Evolutionary conservation across 192 early-diverging fungal species (phyloP), one percentile per base, ranked within the genome.

Genomic region (Coemansia sp.): DNA sequence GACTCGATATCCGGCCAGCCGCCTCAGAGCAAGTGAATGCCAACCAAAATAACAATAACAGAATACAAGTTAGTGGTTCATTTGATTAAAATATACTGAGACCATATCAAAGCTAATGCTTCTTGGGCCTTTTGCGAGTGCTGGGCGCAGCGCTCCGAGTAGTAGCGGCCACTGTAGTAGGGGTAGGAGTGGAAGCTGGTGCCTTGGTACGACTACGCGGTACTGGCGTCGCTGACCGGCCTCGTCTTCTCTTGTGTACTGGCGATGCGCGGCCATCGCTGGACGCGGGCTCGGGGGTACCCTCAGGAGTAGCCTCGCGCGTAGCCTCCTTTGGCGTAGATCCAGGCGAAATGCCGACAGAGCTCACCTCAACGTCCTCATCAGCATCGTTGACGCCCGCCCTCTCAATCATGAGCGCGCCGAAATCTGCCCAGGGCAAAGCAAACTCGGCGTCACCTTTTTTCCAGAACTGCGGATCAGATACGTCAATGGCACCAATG

Each of bases 381-480:
- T 76, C 81, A 3, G 68, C 27, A 27, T 69, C 75, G 25, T 64
- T 70, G 21, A 53, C 67, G 0, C 77, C 74, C 1, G 81, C 81
- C 27, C 67, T 61, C 57, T 84, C 77, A 2, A 84, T 63, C 81
- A 84, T 84, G 58, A 84, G 32, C 32, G 69, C 58, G 45, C 81
- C 81, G 73, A 78, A 84, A 2, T 84, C 81, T 0, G 69, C 31
- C 81, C 81, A 84, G 1, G 81, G 81, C 23, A 84, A 59, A 25
- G 63, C 27, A 48, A 84, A 84, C 45, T 84, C 81, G 3, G 66
- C 63, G 37, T 67, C 66, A 9, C 53, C 15, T 36, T 68, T 75
- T 15, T 71, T 63, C 81, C 81, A 84, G 37, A 84, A 84, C 61
- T 70, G 64, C 44, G 80, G 80, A 48, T 82, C 80, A 1, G 80